These are phyloP conservation scores for Penicillium egyptiacum DNA, from an alignment of 495 filamentous ascomycete species.

Conservation along the genomic window DNA sequence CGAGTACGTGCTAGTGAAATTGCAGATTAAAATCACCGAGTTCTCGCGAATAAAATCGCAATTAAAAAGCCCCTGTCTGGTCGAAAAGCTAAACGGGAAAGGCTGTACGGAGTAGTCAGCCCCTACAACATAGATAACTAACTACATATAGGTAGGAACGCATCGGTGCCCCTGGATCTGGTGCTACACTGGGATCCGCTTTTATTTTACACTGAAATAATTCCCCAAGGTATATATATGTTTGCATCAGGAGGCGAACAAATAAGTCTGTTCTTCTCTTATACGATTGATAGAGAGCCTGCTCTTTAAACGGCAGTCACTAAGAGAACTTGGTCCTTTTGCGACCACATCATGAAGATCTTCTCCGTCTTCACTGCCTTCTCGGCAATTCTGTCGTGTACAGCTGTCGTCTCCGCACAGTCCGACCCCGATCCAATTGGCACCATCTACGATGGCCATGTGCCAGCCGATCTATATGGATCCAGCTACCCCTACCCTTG, in stretches of 20 bases:
- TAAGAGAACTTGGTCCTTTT: background rate
- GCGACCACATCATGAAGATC: constrained; percentile 8
- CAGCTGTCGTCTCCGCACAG: constrained; percentile 11
- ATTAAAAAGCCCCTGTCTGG: background rate
- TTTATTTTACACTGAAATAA: background rate
- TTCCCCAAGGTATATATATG: background rate
- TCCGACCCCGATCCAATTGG: constrained; percentile 15
- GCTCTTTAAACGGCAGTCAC: background rate
- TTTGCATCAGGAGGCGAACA: background rate
- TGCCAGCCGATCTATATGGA: constrained; percentile 13
- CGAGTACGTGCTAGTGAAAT: background rate
- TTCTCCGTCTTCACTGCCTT: constrained; percentile 1
- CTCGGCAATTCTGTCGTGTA: constrained; percentile 7
- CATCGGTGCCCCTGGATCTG: background rate
- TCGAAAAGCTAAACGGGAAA: background rate
- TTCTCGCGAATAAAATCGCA: background rate
- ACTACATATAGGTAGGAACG: background rate
- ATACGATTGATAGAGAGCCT: background rate
- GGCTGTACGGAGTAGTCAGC: background rate
- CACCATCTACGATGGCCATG: constrained; percentile 16
- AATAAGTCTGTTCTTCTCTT: too few species aligned
- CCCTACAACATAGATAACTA: background rate
- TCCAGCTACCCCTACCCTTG: constrained; percentile 19
- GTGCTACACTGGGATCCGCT: background rate
- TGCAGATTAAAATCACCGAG: background rate